phyloP scores from a whole-genome alignment of 495 filamentous ascomycete genomes.

The Aspergillus haitiensis region DNA sequence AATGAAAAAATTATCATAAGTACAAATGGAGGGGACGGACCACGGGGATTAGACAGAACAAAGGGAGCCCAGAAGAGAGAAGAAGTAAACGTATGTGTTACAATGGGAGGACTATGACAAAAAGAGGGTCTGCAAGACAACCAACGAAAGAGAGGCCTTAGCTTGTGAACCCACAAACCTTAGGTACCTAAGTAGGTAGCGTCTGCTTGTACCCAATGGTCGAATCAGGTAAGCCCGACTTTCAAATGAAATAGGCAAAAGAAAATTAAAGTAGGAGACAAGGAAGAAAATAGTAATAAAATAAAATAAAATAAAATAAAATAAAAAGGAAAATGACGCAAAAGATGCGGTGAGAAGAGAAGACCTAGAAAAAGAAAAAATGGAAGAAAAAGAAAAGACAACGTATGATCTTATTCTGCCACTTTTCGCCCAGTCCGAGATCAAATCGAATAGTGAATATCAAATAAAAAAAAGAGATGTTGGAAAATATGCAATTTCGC shows the following conservation, averaged over 20 bases:
- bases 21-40: background rate
- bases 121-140: background rate
- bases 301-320: slow-evolving; percentile 5
- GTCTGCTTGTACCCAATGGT: background rate
- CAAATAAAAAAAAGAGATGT: background rate
- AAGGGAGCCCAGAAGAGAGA: background rate
- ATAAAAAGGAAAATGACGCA: slow-evolving; percentile 17
- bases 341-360: slow-evolving; percentile 27
- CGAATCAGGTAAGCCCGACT: slow-evolving; percentile 6
- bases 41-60: background rate
- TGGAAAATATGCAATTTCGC: slow-evolving; percentile 13
- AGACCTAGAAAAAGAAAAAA: slow-evolving; percentile 23
- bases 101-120: background rate
- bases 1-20: too few relatives aligned
- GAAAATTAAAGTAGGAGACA: slow-evolving; percentile 6
- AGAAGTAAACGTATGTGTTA: slow-evolving; percentile 8
- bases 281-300: background rate
- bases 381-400: slow-evolving; percentile 17
- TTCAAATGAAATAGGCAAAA: background rate
- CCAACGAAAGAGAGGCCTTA: background rate
- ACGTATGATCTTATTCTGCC: slow-evolving; percentile 14
- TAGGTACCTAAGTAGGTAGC: background rate
- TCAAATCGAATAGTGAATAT: background rate
- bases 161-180: background rate
- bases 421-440: background rate